Conservation (phyloP, 1,139 yeast genomes). For the Debaryomyces singareniensis region DNA sequence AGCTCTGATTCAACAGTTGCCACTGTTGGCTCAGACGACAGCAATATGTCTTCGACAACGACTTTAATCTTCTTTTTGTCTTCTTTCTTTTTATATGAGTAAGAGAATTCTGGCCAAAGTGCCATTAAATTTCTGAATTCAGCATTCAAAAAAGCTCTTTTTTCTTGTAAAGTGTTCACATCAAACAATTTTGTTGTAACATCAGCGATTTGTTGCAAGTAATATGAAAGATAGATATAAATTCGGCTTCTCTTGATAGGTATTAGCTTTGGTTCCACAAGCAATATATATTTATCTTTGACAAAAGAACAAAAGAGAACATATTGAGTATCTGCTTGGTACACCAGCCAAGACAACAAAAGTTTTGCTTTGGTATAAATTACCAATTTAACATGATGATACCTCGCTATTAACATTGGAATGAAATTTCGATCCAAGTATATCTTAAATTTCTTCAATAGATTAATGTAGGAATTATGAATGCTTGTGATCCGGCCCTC, state of each 20-base stretch:
- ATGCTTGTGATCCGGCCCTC: background rate
- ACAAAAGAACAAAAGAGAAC: background rate
- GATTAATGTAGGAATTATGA: background rate
- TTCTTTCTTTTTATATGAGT: constrained; percentile 2
- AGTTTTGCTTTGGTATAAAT: background rate
- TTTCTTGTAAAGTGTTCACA: constrained; percentile 11
- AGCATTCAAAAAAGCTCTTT: constrained; percentile 17
- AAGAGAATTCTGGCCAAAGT: constrained; percentile 10
- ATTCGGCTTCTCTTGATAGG: background rate
- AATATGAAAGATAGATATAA: background rate
- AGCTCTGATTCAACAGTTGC: no score
- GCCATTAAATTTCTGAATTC: constrained; percentile 24
- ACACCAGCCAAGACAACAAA: background rate
- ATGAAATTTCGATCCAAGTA: background rate
- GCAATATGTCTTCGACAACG: constrained; percentile 7
- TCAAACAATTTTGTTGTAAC: constrained; percentile 3
- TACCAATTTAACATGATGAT: background rate
- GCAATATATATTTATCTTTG: background rate
- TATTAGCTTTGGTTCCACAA: background rate
- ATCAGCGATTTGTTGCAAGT: background rate
- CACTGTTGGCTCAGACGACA: no score
- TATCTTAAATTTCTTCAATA: background rate
- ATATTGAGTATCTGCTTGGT: background rate
- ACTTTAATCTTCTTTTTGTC: constrained; percentile 2
- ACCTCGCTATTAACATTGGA: background rate